These are phyloP conservation scores for Juncus effusus DNA, from an alignment of 176 grass and related monocot species.

Conservation along the genomic window DNA sequence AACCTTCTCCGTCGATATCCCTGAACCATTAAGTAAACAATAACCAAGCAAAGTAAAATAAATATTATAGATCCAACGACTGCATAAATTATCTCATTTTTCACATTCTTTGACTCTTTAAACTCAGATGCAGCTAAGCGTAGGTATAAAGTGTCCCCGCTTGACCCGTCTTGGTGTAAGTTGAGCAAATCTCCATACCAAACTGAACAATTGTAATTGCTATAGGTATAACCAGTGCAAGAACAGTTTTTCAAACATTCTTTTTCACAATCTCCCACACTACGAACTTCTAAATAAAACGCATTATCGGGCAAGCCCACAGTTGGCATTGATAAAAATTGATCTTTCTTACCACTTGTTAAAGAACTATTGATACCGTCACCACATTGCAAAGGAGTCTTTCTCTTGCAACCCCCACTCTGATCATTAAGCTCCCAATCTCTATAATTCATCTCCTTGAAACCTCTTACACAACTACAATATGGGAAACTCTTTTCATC, in stretches of 20 bases:
- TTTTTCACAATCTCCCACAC: conserved; percentile 27
- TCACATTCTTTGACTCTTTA: background rate
- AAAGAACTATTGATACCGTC: background rate
- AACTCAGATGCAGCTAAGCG: conserved; percentile 35
- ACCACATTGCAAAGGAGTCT: conserved; percentile 17
- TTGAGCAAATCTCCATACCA: conserved; percentile 42
- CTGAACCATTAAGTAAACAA: background rate
- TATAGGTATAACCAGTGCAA: conserved; percentile 41
- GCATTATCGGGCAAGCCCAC: conserved; percentile 13
- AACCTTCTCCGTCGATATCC: background rate
- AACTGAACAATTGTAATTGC: conserved; percentile 18
- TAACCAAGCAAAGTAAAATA: background rate
- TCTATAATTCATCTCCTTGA: background rate
- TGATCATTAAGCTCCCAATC: conserved; percentile 32
- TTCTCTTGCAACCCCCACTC: conserved; percentile 28
- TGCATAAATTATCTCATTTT: background rate
- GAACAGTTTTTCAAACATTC: conserved; percentile 39
- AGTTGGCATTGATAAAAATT: conserved; percentile 26
- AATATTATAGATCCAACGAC: background rate
- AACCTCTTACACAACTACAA: conserved; percentile 40
- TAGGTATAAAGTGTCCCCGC: conserved; percentile 25
- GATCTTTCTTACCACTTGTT: conserved; percentile 1
- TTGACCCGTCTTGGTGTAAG: conserved; percentile 14
- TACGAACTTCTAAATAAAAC: background rate
- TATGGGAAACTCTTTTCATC: conserved; percentile 25